Base-by-base conservation (phyloP, 306 rosid genomes). In the Mimosa bimucronata region DNA sequence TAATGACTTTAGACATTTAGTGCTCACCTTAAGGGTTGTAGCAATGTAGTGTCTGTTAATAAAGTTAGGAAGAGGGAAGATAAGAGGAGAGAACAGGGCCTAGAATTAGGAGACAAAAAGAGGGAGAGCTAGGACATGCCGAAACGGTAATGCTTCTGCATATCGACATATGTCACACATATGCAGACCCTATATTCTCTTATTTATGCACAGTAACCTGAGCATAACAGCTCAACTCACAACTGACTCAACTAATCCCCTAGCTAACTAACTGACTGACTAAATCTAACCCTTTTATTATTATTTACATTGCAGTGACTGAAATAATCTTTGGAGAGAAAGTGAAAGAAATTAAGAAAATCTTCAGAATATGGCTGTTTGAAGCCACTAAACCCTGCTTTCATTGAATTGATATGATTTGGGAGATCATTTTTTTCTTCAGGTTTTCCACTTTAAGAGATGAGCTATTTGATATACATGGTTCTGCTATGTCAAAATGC, bases 401-500 rank as follows among this genome's bases (percentile, higher is more conserved):
- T 67, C 45, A 10, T 45, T 37, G 38, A 65, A 60, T 58, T 34
- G 5, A 53, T 61, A 12, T 64, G 31, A 40, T 77, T 50, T 31
- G 15, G 71, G 31, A 71, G 38, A 26, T 29, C 52, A 9, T 60
- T 44, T 66, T 44, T 66, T 21, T 64, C 53, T 2, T 42, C 44
- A 38, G 38, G 18, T 23, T 80, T 66, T 57, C 14, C 64, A 3
- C 6, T 57, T 57, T 21, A 23, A 23, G 29, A 57, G 15, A 29
- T 62, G 67, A 34, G 2, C 5, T 34, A 15, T 9, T 9, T 70
- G 41, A 25, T 21, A 48, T 19, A 52, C 50, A 41, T 55, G 57
- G 57, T 61, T 71, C 40, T 38, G 53, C 61, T 76, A 29, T 50
- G 70, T 38, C 21, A 52, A 66, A 76, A 31, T 29, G 57, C 76